Evolutionary conservation across 2,329 filamentous ascomycete species (phyloP).

Genomic region (Alternaria burnsii): DNA sequence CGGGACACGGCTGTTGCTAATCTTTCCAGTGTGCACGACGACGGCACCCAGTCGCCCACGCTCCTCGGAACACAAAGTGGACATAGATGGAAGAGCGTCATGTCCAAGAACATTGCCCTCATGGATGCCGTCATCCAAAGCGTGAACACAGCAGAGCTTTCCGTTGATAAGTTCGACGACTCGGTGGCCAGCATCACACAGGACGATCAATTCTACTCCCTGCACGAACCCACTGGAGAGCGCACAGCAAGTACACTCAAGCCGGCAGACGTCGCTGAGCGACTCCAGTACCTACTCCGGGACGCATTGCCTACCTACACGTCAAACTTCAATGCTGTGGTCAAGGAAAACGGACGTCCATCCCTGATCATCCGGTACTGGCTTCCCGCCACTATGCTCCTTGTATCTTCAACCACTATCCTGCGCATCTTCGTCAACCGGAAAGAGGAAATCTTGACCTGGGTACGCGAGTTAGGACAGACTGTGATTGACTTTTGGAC

Average conservation of each 20-base stretch:
- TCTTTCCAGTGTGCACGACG: conserved; percentile 68
- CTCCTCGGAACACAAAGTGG: conserved; percentile 56
- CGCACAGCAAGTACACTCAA: conserved; percentile 46
- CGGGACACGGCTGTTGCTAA: conserved; percentile 12
- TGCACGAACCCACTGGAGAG: conserved; percentile 50
- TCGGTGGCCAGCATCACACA: conserved; percentile 65
- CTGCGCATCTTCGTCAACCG: conserved; percentile 78
- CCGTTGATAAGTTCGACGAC: conserved; percentile 64
- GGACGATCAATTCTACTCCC: conserved; percentile 57
- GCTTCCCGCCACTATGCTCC: conserved; percentile 74
- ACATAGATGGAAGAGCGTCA: conserved; percentile 73
- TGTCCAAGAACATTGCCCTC: conserved; percentile 81
- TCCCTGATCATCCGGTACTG: conserved; percentile 83
- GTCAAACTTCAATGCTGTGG: conserved; percentile 63
- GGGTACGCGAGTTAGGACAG: conserved; percentile 79
- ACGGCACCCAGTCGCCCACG: conserved; percentile 56
- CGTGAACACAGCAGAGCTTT: conserved; percentile 68
- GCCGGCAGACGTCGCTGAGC: conserved; percentile 68
- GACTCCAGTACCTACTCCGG: conserved; percentile 74
- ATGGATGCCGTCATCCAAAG: conserved; percentile 87
- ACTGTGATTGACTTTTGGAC: conserved; percentile 91
- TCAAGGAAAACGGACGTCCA: conserved; percentile 76
- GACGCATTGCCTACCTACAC: conserved; percentile 74
- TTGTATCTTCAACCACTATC: conserved; percentile 85
- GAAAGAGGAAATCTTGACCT: conserved; percentile 78